phyloP scores from a whole-genome alignment of 495 filamentous ascomycete genomes.

The Melanomma pulvis-pyrius region DNA sequence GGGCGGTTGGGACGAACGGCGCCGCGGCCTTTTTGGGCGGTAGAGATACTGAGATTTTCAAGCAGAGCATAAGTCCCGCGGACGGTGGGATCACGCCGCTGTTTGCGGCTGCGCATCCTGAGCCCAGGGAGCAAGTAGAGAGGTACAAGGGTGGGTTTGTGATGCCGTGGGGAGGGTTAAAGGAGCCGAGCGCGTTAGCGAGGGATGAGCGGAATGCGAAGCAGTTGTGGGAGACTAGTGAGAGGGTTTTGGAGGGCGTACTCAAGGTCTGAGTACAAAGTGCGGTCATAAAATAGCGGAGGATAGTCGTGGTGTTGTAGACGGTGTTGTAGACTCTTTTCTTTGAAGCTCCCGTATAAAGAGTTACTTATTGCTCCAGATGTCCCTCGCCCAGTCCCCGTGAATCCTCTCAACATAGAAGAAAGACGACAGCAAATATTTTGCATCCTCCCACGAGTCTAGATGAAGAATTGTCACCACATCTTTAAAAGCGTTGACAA shows the following conservation, averaged over 20 bases:
- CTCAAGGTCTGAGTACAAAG: background rate
- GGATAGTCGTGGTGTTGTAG: no score
- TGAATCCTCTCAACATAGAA: background rate
- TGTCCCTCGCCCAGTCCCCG: background rate
- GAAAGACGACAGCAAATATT: background rate
- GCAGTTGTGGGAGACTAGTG: constrained; percentile 30
- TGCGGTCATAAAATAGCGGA: no score
- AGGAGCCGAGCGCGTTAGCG: constrained; percentile 10
- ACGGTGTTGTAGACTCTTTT: background rate
- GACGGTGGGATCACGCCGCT: constrained; percentile 29
- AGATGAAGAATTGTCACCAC: background rate
- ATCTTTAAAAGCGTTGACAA: background rate
- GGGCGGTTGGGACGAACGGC: constrained; percentile 24
- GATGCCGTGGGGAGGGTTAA: constrained; percentile 20
- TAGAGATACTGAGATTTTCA: background rate
- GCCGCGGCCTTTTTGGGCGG: background rate
- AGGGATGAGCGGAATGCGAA: constrained; percentile 11
- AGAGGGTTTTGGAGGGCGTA: constrained; percentile 5
- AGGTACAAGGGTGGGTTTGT: constrained; percentile 30
- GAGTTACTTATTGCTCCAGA: background rate
- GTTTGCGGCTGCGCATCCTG: constrained; percentile 31
- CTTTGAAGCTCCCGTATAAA: no score
- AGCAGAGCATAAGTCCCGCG: background rate
- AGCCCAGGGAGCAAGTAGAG: constrained; percentile 18
- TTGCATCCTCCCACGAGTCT: background rate